Percentiles rank a stretch among this genome's conserved stretches.
Conservation (phyloP, 2,329 filamentous ascomycete species). For the Cryphonectria japonica region DNA sequence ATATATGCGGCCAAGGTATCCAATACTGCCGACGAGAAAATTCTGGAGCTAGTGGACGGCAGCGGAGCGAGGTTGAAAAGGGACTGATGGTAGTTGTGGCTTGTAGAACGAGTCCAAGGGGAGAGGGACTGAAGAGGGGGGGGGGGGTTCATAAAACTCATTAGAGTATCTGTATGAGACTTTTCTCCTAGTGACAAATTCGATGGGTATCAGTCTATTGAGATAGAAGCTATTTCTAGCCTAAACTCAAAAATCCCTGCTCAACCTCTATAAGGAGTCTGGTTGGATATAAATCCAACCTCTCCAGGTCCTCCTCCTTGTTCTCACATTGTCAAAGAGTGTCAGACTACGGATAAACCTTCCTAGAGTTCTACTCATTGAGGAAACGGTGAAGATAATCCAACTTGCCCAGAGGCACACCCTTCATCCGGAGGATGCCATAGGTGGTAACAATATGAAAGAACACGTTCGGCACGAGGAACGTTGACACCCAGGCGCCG, state of each 20-base stretch:
- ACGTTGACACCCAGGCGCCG: slow-evolving; percentile 47
- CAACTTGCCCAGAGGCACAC: slow-evolving; percentile 60
- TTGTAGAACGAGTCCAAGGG: neutral
- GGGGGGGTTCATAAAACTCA: too few relatives aligned
- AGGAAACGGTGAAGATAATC: slow-evolving; percentile 49
- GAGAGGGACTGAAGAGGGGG: too few relatives aligned
- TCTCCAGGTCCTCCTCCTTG: too few relatives aligned
- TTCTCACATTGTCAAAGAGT: neutral
- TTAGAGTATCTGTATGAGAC: neutral
- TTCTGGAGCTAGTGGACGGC: neutral
- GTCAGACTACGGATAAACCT: neutral
- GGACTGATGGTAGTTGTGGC: neutral
- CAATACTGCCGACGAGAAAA: neutral
- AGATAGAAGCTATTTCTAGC: neutral
- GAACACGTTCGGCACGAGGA: slow-evolving; percentile 60
- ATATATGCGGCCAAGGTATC: neutral
- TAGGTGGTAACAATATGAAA: slow-evolving; percentile 64
- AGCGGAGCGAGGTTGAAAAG: neutral
- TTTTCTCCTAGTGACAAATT: neutral
- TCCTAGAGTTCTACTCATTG: neutral
- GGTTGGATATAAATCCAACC: neutral
- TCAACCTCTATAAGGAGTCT: neutral
- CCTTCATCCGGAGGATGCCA: slow-evolving; percentile 57
- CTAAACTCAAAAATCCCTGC: neutral
- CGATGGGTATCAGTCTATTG: neutral